phyloP scores from a whole-genome alignment of 139 green algal species.

The Microglena sp. region DNA sequence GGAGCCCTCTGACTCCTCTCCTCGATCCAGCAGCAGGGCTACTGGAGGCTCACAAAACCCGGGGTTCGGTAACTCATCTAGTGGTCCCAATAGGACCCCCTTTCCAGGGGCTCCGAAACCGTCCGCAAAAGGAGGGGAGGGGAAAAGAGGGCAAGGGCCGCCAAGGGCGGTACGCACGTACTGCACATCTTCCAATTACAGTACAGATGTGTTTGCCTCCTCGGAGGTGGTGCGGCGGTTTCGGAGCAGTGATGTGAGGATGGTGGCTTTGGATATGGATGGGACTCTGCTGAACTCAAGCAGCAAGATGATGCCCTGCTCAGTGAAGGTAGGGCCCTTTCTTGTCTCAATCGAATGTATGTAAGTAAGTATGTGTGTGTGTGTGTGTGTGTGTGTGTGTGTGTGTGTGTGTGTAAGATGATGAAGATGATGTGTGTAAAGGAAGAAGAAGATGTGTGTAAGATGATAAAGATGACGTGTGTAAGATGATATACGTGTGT shows the following conservation, averaged over 20 bases:
- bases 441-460: neutral
- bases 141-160: too few species aligned
- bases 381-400: slow-evolving; percentile 1
- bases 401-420: neutral
- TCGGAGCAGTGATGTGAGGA: slow-evolving; percentile 12
- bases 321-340: neutral
- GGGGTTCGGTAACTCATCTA: too few species aligned
- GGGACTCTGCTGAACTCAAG: slow-evolving; percentile 57
- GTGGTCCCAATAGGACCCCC: too few species aligned
- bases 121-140: too few species aligned
- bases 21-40: too few species aligned
- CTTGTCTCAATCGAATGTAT: neutral
- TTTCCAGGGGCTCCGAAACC: too few species aligned
- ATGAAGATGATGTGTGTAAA: neutral
- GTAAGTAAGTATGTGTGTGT: neutral
- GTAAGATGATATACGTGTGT: neutral
- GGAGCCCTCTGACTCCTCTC: too few species aligned
- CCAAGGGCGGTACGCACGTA: too few species aligned
- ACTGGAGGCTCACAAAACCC: too few species aligned
- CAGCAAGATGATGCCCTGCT: slow-evolving; percentile 6
- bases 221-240: neutral
- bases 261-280: slow-evolving; percentile 75
- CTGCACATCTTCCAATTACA: too few species aligned
- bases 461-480: neutral
- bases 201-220: too few species aligned